phyloP scores from a whole-genome alignment of 2,329 filamentous ascomycete species.

The Alternaria alternata region DNA sequence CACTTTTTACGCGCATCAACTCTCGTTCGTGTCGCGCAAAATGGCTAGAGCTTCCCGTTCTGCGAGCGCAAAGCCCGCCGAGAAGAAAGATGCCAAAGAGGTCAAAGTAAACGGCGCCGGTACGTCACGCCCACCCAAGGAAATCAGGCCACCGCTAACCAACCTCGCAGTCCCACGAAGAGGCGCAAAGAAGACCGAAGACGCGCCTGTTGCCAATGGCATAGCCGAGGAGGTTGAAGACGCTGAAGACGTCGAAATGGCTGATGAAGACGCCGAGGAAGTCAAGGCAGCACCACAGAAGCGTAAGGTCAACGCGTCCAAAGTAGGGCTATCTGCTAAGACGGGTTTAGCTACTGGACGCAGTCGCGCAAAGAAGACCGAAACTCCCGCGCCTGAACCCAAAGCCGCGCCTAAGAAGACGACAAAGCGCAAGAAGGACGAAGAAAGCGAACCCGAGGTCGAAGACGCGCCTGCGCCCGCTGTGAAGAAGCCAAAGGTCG shows the following conservation, averaged over 20 bases:
- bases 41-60: slow-evolving; percentile 47
- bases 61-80: slow-evolving; percentile 37
- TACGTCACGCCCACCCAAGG: slow-evolving; percentile 31
- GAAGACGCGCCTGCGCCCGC: slow-evolving; percentile 30
- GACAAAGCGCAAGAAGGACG: slow-evolving; percentile 45
- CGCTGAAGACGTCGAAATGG: slow-evolving; percentile 5
- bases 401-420: slow-evolving; percentile 25
- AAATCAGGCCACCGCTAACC: slow-evolving; percentile 25
- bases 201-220: slow-evolving; percentile 22
- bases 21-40: slow-evolving; percentile 21
- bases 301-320: slow-evolving; percentile 25
- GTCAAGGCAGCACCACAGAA: slow-evolving; percentile 18
- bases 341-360: slow-evolving; percentile 26
- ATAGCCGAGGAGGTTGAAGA: slow-evolving; percentile 18
- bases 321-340: slow-evolving; percentile 15
- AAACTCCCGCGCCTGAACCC: slow-evolving; percentile 29
- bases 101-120: slow-evolving; percentile 44
- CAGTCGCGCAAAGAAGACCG: slow-evolving; percentile 40
- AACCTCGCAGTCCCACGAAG: slow-evolving; percentile 25
- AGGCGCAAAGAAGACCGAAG: slow-evolving; percentile 38
- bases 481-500: slow-evolving; percentile 37
- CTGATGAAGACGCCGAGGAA: slow-evolving; percentile 12
- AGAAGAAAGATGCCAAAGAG: slow-evolving; percentile 35
- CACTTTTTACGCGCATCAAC: slow-evolving; percentile 25
- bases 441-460: slow-evolving; percentile 31